Percentiles rank a stretch among this genome's conserved stretches.
phyloP scores from a whole-genome alignment of 202 grass and related monocot species.

The Saccharum hybrid region DNA sequence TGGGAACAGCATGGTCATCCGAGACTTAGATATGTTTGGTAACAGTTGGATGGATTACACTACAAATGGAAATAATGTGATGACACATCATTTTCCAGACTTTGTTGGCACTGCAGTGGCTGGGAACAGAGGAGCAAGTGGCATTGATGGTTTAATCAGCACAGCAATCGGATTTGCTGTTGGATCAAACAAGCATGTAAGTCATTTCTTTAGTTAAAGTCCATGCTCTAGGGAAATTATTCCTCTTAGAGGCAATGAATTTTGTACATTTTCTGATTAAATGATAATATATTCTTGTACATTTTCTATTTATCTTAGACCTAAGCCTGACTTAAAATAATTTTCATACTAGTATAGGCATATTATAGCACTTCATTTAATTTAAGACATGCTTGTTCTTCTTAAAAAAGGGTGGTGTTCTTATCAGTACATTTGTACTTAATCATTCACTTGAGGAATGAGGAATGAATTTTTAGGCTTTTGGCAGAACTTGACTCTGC shows the following conservation, averaged over 20 bases:
- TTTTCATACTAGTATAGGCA: background rate
- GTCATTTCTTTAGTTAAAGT: constrained; percentile 35
- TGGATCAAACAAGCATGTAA: constrained; percentile 82
- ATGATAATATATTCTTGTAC: constrained; percentile 30
- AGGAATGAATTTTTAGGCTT: constrained; percentile 29
- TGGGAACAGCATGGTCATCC: constrained; percentile 94
- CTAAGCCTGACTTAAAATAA: constrained; percentile 8
- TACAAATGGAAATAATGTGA: constrained; percentile 31
- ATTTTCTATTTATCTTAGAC: constrained; percentile 29
- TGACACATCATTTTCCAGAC: constrained; percentile 42
- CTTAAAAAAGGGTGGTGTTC: constrained; percentile 1
- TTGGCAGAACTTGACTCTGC: constrained; percentile 35
- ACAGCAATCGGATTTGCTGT: constrained; percentile 87
- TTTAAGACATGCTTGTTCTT: constrained; percentile 9
- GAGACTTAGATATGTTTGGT: constrained; percentile 95
- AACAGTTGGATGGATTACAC: constrained; percentile 60
- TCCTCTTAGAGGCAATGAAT: background rate
- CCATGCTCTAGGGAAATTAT: constrained; percentile 1
- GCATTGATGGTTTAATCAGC: constrained; percentile 97
- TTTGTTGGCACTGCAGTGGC: constrained; percentile 67
- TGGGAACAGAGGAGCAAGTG: constrained; percentile 97
- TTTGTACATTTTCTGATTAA: constrained; percentile 20
- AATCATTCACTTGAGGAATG: background rate
- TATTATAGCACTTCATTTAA: constrained; percentile 14
- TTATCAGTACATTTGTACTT: constrained; percentile 21